Evolutionary conservation across 768 basidiomycete species (phyloP).

Genomic region (Trametes meyenii): DNA sequence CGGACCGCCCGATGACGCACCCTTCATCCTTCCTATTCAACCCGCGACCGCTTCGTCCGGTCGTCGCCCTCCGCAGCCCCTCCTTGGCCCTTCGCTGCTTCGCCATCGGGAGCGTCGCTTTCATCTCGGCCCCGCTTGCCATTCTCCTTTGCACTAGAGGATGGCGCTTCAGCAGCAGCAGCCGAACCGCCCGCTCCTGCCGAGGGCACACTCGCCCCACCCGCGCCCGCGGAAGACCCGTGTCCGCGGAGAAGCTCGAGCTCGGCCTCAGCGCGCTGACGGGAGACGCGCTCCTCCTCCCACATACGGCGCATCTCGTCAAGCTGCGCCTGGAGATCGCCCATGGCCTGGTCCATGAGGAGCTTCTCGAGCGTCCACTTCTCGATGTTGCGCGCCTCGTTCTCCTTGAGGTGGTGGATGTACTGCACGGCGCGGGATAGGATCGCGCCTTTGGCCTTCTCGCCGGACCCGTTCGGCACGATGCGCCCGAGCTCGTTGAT

Average conservation of each 20-base stretch:
- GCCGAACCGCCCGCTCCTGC: slow-evolving; percentile 8
- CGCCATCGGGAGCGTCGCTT: not conserved
- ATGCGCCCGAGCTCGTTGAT: slow-evolving; percentile 91
- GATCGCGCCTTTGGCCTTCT: slow-evolving; percentile 89
- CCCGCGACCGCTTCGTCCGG: slow-evolving; percentile 30
- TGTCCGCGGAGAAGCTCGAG: slow-evolving; percentile 48
- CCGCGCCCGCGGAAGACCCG: slow-evolving; percentile 2
- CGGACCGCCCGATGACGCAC: not conserved
- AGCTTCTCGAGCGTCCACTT: slow-evolving; percentile 94
- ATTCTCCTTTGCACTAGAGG: slow-evolving; percentile 19
- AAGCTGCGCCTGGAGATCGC: slow-evolving; percentile 79
- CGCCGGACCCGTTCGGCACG: slow-evolving; percentile 84
- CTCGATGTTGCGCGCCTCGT: slow-evolving; percentile 88
- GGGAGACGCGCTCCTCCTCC: slow-evolving; percentile 71
- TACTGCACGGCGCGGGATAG: slow-evolving; percentile 88
- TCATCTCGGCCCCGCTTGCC: slow-evolving; percentile 25
- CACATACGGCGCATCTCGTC: slow-evolving; percentile 81
- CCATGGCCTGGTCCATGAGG: slow-evolving; percentile 91
- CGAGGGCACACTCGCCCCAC: slow-evolving; percentile 1
- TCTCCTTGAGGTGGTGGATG: slow-evolving; percentile 89
- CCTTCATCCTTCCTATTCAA: slow-evolving; percentile 21
- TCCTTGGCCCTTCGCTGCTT: slow-evolving; percentile 20
- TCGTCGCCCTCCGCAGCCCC: slow-evolving; percentile 26
- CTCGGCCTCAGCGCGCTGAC: slow-evolving; percentile 66
- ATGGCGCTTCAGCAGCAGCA: not conserved